phyloP scores from a whole-genome alignment of 75 land plant species.

The Pseudotsuga menziesii region DNA sequence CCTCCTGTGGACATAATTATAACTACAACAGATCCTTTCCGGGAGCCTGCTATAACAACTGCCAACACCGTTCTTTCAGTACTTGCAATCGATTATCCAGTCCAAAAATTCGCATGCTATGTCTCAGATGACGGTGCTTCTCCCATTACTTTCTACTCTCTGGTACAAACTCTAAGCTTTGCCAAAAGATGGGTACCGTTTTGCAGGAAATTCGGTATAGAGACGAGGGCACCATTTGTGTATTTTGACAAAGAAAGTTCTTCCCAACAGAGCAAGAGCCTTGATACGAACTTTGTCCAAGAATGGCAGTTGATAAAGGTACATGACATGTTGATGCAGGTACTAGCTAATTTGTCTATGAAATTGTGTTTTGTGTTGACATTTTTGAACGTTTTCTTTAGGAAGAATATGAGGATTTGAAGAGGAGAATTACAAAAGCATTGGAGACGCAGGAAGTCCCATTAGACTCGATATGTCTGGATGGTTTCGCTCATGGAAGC shows the following conservation, averaged over 20 bases:
- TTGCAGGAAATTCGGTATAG: constrained; percentile 1
- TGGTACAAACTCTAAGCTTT: constrained; percentile 4
- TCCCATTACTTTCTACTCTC: constrained; percentile 6
- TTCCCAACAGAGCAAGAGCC: neutral
- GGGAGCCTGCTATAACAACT: neutral
- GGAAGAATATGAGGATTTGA: neutral
- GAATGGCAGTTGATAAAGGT: neutral
- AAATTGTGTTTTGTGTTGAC: neutral
- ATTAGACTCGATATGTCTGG: neutral
- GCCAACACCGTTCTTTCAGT: constrained; percentile 9
- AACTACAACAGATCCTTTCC: constrained; percentile 9
- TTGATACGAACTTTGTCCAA: neutral
- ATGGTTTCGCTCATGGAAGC: neutral
- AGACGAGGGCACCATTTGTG: neutral
- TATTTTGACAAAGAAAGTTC: neutral
- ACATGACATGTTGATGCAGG: neutral
- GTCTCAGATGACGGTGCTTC: constrained; percentile 17
- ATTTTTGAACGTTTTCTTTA: neutral
- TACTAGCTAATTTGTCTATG: neutral
- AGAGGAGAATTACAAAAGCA: neutral
- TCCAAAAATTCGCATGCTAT: constrained; percentile 17
- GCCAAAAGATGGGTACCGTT: constrained; percentile 13
- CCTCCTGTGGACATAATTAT: constrained; percentile 7
- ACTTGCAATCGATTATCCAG: constrained; percentile 18
- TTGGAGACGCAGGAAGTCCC: neutral